Base-by-base conservation (phyloP, 2,329 filamentous ascomycete genomes). In the Aureobasidium lini region DNA sequence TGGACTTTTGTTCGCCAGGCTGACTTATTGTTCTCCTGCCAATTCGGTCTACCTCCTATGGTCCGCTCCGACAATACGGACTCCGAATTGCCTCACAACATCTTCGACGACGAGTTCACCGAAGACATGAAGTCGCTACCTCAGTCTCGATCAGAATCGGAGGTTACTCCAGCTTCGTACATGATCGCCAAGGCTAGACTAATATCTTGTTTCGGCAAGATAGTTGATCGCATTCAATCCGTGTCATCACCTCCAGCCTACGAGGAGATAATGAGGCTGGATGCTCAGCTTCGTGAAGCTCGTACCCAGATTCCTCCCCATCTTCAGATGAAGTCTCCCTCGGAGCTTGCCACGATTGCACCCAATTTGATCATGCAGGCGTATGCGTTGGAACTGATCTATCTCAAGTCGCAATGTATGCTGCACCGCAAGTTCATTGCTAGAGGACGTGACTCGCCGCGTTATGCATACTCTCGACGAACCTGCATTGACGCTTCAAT, bases 401-500 rank as follows among this genome's bases (percentile, higher is more conserved):
- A 91, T 69, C 85, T 95, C 64, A 96, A 95, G 74, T 88, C 91
- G 16, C 81, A 95, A 66, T 95, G 90, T 67, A 83, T 96, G 23
- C 81, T 99, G 40, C 94, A 99, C 72, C 83, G 91, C 53, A 91
- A 91, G 64, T 96, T 94, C 71, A 81, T 96, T 60, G 79, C 83
- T n/a, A 83, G 86, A 61, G 89, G 91, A 5, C 80, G 88, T 49
- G 83, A 88, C 61, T 94, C 93, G 66, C 79, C 88, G 9, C 83
- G 91, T 8, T 97, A 95, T 68, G 83, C 85, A 8, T 90, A 94
- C 68, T 96, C 91, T 2, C 84, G 93, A 32, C 85, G 86, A 42
- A 87, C 86, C 23, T 94, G 90, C 63, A 87, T 97, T 42, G 90
- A 96, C 67, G 89, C 92, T 1, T 90, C 91, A 0, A 80, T 96